These are phyloP conservation scores for Pestalotiopsis sp. DNA, from an alignment of 2,329 filamentous ascomycete genomes.

Conservation along the genomic window DNA sequence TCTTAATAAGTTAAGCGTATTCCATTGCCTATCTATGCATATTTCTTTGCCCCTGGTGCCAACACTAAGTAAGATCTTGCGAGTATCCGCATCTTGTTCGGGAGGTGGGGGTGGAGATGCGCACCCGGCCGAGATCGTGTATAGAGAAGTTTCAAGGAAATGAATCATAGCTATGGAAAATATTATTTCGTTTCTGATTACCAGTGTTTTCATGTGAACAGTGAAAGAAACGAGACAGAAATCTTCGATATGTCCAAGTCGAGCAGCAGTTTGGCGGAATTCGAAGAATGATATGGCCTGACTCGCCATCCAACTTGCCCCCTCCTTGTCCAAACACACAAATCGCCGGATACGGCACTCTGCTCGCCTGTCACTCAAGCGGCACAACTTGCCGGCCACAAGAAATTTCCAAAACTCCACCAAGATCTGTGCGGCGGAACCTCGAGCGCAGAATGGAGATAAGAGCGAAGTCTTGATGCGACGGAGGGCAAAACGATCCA, in stretches of 20 bases:
- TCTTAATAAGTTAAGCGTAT: neutral
- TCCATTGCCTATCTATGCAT: neutral
- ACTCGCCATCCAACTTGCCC: neutral
- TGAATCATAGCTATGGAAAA: too few relatives aligned
- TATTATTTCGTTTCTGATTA: too few relatives aligned
- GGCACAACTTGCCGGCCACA: neutral
- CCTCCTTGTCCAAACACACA: neutral
- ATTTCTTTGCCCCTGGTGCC: neutral
- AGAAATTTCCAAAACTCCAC: neutral
- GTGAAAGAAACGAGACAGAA: too few relatives aligned
- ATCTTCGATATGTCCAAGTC: too few relatives aligned
- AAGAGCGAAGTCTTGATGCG: neutral
- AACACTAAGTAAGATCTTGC: neutral
- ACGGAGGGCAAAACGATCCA: neutral
- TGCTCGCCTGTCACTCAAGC: neutral
- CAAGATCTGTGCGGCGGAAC: neutral
- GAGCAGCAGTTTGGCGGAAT: too few relatives aligned
- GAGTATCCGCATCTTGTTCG: neutral
- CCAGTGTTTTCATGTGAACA: too few relatives aligned
- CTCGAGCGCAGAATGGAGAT: neutral
- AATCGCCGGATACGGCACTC: neutral
- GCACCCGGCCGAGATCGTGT: neutral
- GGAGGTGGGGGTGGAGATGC: neutral
- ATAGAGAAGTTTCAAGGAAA: neutral
- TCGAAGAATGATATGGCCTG: neutral